phyloP scores from a whole-genome alignment of 2,329 filamentous ascomycete species.

The Fusarium cicatricum region DNA sequence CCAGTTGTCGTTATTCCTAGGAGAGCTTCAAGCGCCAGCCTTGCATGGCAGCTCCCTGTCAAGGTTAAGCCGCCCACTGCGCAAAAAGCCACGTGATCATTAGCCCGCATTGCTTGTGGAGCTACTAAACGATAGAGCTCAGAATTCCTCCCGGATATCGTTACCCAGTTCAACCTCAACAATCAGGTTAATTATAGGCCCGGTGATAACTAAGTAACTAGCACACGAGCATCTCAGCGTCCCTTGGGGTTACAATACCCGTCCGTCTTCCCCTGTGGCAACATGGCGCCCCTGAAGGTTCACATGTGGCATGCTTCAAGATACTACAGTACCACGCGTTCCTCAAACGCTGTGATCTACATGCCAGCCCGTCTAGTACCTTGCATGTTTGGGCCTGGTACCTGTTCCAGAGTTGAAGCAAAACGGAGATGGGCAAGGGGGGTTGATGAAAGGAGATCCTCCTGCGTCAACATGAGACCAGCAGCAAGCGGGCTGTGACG shows the following conservation, averaged over 20 bases:
- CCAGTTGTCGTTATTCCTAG: slow-evolving; percentile 1
- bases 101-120: background rate
- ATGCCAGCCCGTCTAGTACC: slow-evolving; percentile 11
- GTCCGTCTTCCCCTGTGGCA: slow-evolving; percentile 4
- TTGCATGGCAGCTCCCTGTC: slow-evolving; percentile 13
- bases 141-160: background rate
- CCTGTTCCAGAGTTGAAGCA: slow-evolving; percentile 9
- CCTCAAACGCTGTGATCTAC: slow-evolving; percentile 21
- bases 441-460: background rate
- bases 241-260: background rate
- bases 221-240: slow-evolving; percentile 1
- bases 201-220: background rate
- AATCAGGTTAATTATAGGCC: background rate
- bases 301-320: slow-evolving; percentile 9
- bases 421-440: background rate
- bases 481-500: background rate
- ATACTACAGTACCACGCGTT: slow-evolving; percentile 9
- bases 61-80: slow-evolving; percentile 37
- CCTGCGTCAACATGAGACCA: background rate
- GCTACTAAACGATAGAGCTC: background rate
- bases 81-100: slow-evolving; percentile 38
- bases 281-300: slow-evolving; percentile 9
- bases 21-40: slow-evolving; percentile 29
- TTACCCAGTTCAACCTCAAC: background rate
- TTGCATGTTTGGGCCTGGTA: slow-evolving; percentile 7